Evolutionary conservation across 2,329 filamentous ascomycete genomes (phyloP), one percentile per base, ranked within the genome.

Genomic region (Pyrenochaeta sp.): DNA sequence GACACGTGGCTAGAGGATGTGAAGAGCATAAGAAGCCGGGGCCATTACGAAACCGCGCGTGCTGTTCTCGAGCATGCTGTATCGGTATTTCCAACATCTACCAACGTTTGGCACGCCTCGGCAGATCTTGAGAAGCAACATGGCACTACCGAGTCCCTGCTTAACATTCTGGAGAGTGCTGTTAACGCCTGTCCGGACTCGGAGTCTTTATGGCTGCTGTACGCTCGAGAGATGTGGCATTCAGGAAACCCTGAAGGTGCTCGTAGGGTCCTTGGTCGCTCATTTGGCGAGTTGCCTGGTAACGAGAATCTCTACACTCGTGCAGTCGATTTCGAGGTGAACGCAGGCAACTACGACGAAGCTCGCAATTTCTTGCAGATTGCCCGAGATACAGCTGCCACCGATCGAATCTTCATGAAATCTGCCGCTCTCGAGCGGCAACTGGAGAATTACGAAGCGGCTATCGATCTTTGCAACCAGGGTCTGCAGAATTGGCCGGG

Each of bases 221-320:
- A 96, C 39, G 94, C 93, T 23, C 90, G 93, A 72, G 94, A 97
- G 75, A 96, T 92, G 67, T 94, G 90, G 89, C 84, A 94, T 64
- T 84, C 88, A 2, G 91, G 91, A 35, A 87, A 96, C 61, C 85
- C 96, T 30, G 87, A 96, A 66, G 90, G 90, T 51, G 92, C 94
- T 9, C 84, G 94, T 42, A 80, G 85, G 50, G 91, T 97, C 1
- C 83, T 99, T 11, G 93, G 86, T 19, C 84, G 87, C 52, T 94
- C 93, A 4, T 99, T 99, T 78, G 87, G 93, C 59, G 90, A 96
- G 68, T 95, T 97, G 61, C 90, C 90, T 1, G 92, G 95, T 70
- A 96, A 96, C 73, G 94, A 99, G 72, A 91, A 97, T 68, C 96
- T 99, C 55, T 99, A 94, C 88, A 85, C 96, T 34, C 89, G 92